Conservation (phyloP, 2,329 filamentous ascomycete genomes). For the Colletotrichum somersetense region DNA sequence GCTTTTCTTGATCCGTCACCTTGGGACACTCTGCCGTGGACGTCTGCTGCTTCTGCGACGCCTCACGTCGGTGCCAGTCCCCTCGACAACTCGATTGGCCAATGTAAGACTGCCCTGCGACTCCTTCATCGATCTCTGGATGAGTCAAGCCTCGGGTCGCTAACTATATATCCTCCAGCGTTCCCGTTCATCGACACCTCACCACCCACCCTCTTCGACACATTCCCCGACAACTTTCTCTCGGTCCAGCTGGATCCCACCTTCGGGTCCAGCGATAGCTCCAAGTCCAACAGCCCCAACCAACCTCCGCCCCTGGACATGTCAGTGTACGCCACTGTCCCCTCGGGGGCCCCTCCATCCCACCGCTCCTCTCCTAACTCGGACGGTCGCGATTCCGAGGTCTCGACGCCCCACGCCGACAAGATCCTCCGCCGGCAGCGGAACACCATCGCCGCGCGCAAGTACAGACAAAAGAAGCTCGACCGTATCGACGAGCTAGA, state of each 20-base stretch:
- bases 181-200: conserved; percentile 36
- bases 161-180: conserved; percentile 22
- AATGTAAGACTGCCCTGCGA: conserved; percentile 14
- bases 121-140: neutral
- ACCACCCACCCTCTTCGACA: conserved; percentile 37
- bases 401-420: conserved; percentile 37
- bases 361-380: conserved; percentile 33
- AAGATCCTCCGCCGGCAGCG: conserved; percentile 69
- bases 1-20: conserved; percentile 27
- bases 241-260: conserved; percentile 17
- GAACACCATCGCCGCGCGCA: conserved; percentile 78
- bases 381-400: conserved; percentile 3
- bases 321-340: conserved; percentile 8
- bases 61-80: conserved; percentile 34
- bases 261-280: conserved; percentile 33
- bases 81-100: conserved; percentile 33
- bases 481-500: conserved; percentile 75
- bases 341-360: conserved; percentile 20
- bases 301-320: conserved; percentile 36
- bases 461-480: conserved; percentile 78
- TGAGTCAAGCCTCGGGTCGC: conserved; percentile 15
- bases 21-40: conserved; percentile 37
- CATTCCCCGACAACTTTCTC: conserved; percentile 24
- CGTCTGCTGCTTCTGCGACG: conserved; percentile 28
- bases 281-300: conserved; percentile 37